These are phyloP conservation scores for Boletus vermiculosoides DNA, from an alignment of 768 basidiomycete genomes.

Conservation along the genomic window DNA sequence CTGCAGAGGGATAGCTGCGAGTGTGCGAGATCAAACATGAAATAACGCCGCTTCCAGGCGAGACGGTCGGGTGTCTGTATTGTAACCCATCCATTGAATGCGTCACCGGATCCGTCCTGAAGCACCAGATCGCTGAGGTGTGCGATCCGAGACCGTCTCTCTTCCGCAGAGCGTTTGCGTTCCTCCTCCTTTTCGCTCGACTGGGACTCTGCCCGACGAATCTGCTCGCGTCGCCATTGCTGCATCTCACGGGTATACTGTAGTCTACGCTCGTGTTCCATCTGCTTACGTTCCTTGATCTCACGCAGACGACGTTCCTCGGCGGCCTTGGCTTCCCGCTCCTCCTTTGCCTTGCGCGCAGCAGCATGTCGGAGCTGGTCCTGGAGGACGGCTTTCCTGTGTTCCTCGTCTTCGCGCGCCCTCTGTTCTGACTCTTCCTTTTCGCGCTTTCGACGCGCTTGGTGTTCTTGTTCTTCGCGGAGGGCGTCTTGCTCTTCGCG, in stretches of 20 bases:
- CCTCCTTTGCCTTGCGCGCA: constrained; percentile 36
- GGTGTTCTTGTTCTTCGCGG: constrained; percentile 45
- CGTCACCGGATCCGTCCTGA: constrained; percentile 38
- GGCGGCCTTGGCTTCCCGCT: constrained; percentile 40
- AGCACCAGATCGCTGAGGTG: constrained; percentile 47
- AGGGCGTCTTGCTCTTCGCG: constrained; percentile 43
- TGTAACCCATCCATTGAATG: constrained; percentile 59
- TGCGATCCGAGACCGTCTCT: constrained; percentile 39
- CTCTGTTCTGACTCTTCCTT: constrained; percentile 18
- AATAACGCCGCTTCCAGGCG: constrained; percentile 66
- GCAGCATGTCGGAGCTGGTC: constrained; percentile 40
- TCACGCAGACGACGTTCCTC: constrained; percentile 47
- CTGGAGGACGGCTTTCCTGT: constrained; percentile 43
- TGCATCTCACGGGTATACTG: constrained; percentile 53
- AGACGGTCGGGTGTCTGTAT: constrained; percentile 53
- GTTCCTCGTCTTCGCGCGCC: constrained; percentile 42
- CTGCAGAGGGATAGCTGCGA: constrained; percentile 47
- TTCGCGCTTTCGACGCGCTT: constrained; percentile 29
- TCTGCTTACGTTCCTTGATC: constrained; percentile 46
- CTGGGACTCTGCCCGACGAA: constrained; percentile 43
- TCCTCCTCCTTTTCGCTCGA: constrained; percentile 45
- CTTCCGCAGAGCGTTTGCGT: constrained; percentile 40
- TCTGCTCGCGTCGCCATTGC: constrained; percentile 51
- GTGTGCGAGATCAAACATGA: constrained; percentile 48
- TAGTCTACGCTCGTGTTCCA: constrained; percentile 47